phyloP scores from a whole-genome alignment of 2,329 filamentous ascomycete species.

The Ambrosiella cleistominuta region DNA sequence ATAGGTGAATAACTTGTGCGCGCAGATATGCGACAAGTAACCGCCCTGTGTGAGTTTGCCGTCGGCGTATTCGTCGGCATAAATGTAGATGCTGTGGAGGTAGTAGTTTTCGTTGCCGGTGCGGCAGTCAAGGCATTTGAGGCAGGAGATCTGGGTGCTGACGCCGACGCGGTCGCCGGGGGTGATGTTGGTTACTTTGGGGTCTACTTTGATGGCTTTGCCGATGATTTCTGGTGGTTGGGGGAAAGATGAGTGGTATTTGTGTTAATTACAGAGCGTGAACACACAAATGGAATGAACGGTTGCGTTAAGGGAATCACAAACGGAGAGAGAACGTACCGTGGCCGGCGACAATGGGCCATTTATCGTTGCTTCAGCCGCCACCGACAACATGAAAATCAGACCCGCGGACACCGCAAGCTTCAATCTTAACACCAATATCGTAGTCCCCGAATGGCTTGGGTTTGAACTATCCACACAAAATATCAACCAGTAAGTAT shows the following conservation, averaged over 20 bases:
- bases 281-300: no score
- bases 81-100: conserved; percentile 41
- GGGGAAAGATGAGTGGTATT: conserved; percentile 36
- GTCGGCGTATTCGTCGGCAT: conserved; percentile 37
- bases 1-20: conserved; percentile 57
- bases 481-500: not conserved
- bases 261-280: not conserved
- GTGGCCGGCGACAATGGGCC: conserved; percentile 44
- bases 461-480: conserved; percentile 43
- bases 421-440: conserved; percentile 66
- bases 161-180: conserved; percentile 49
- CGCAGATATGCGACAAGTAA: conserved; percentile 47
- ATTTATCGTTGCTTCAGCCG: conserved; percentile 41
- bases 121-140: conserved; percentile 46
- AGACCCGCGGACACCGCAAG: conserved; percentile 52
- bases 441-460: conserved; percentile 72
- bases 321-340: conserved; percentile 13
- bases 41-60: conserved; percentile 47
- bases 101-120: conserved; percentile 54
- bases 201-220: conserved; percentile 42
- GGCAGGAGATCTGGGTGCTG: conserved; percentile 49
- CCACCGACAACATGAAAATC: conserved; percentile 50
- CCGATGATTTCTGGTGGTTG: conserved; percentile 40
- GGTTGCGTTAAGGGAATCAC: not conserved
- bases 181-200: conserved; percentile 41